A percentile compares a stretch with the other conserved stretches of the same genome.
Evolutionary conservation across 331 rosid species (phyloP).

Genomic region (Quercus phellos): DNA sequence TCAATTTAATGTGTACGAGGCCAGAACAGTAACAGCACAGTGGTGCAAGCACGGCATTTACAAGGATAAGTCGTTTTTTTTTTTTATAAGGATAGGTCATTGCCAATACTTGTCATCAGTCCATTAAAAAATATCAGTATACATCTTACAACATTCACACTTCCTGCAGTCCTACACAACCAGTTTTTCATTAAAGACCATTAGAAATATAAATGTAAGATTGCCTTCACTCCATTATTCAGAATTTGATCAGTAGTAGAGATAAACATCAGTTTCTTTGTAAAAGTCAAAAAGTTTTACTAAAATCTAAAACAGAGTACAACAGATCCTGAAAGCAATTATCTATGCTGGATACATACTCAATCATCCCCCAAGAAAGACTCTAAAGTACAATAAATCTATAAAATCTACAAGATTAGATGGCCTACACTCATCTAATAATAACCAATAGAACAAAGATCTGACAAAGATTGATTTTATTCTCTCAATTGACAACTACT

Average conservation of each 20-base stretch:
- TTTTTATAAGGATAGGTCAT: not conserved
- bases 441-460: no score
- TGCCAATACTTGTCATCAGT: not conserved
- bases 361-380: no score
- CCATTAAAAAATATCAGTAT: not conserved
- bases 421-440: no score
- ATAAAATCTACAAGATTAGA: no score
- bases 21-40: not conserved
- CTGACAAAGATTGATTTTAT: no score
- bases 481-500: no score
- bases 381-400: no score
- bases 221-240: no score
- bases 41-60: not conserved
- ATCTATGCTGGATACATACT: no score
- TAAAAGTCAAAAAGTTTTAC: no score
- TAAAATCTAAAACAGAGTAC: no score
- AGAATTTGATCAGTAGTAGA: not conserved
- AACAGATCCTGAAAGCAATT: no score
- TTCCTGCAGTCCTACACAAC: not conserved
- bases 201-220: not conserved
- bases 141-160: not conserved
- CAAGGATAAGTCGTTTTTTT: not conserved
- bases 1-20: not conserved
- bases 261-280: not conserved
- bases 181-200: not conserved